These are phyloP conservation scores for Cicer cuneatum DNA, from an alignment of 306 rosid genomes.

Conservation along the genomic window DNA sequence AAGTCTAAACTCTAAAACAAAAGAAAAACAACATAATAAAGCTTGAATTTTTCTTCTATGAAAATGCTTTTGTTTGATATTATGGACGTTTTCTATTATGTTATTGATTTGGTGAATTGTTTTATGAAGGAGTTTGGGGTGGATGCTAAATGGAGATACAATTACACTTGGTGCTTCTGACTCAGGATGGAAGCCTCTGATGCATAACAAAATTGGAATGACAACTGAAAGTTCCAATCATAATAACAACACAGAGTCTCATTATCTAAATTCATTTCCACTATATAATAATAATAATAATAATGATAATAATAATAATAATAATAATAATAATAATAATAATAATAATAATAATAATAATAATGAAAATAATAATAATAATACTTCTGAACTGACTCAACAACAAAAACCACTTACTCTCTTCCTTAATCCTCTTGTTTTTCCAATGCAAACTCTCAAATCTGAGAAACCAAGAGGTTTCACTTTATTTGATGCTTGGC, in stretches of 20 bases:
- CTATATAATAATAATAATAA: slow-evolving; percentile 38
- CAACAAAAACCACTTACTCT: slow-evolving; percentile 45
- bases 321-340: too few species aligned
- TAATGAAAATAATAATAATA: slow-evolving; percentile 22
- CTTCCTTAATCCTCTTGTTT: slow-evolving; percentile 53
- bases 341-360: too few species aligned
- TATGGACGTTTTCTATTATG: not conserved
- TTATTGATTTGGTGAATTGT: slow-evolving; percentile 37
- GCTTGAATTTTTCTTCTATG: not conserved
- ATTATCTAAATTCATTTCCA: slow-evolving; percentile 56
- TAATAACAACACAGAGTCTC: slow-evolving; percentile 39
- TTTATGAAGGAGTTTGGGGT: slow-evolving; percentile 61
- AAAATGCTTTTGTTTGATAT: slow-evolving; percentile 21
- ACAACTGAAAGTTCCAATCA: slow-evolving; percentile 41
- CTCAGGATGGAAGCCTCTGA: slow-evolving; percentile 60
- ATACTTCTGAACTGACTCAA: slow-evolving; percentile 44
- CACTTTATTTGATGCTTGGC: slow-evolving; percentile 81
- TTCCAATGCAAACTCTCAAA: slow-evolving; percentile 45
- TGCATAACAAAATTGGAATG: slow-evolving; percentile 61
- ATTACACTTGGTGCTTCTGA: slow-evolving; percentile 54
- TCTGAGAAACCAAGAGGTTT: slow-evolving; percentile 59
- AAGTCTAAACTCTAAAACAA: not conserved
- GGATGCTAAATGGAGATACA: slow-evolving; percentile 66
- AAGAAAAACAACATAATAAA: not conserved
- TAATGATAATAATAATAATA: too few species aligned